Base-by-base conservation (phyloP, 2,329 filamentous ascomycete species). In the Rhynchosporium agropyri region DNA sequence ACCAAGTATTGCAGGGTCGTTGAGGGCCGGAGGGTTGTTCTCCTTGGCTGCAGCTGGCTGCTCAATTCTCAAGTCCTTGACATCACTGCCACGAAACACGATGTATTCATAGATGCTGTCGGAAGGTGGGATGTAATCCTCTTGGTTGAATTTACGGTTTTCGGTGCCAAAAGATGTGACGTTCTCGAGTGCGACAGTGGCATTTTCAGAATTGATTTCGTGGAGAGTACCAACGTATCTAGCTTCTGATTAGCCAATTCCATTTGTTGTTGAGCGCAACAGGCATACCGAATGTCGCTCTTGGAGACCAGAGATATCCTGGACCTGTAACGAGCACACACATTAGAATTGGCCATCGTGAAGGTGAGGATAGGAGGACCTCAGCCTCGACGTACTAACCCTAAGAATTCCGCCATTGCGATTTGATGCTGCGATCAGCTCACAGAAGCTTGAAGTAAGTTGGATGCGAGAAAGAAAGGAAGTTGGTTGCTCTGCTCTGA, bases 101-200 rank as follows among this genome's bases (percentile, higher is more conserved):
- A 99, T 98, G 80, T 97, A 98, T 76, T 98, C 95, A 81, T 97
- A 99, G 74, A 97, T 85, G 75, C 91, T 91, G 66, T 95, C 89
- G 40, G 91, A 94, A 3, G 92, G 85, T 43, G 89, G 80, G 63
- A 97, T 90, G 78, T 97, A 93, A 68, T 96, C 90, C 20, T 89
- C 85, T 20, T 89, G 88, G 70, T 89, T 87, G 69, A 83, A 86
- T 74, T 89, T 89, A 68, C 95, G 91, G 62, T 92, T 93, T 80
- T 99, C 95, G 36, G 95, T 97, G 71, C 95, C 95, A 75, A 89
- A 96, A 3, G 94, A 98, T 67, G 88, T 86, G 76, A 99, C 95
- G 84, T 97, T 94, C 76, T 99, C 93, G 68, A 99, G 87, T 48
- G 95, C 96, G 74, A 99, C 96, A 68, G 95, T 98, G 53, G 94